Evolutionary conservation across 805 yeast genomes (phyloP), one percentile per base, ranked within the genome.

Genomic region (Yamadazyma takamatsuzukensis): DNA sequence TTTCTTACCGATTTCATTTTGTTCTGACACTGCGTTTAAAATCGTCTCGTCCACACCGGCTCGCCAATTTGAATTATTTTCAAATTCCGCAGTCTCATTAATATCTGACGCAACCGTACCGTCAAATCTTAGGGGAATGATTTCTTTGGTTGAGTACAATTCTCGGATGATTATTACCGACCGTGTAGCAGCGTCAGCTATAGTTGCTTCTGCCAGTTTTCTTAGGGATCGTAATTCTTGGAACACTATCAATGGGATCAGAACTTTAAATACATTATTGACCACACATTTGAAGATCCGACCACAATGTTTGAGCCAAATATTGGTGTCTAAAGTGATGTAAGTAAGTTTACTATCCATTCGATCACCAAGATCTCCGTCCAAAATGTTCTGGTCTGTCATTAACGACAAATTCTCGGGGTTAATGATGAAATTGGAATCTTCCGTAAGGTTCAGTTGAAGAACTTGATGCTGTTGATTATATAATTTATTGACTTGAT

Each of bases 221-320:
- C 90, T 60, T 40, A 83, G 58, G 5, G 85, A 78, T 45, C 90
- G 59, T 39, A 83, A 60, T 48, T 83, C 93, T 59, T 83, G 90
- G 50, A 83, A 83, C 5, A 83, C 86, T 13, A 84, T 79, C 37
- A 83, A 61, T 25, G 93, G 89, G 4, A 83, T 76, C 44, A 78
- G 73, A 15, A 79, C 61, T 40, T 70, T 75, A 39, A 83, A 68
- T 3, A 81, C 72, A 10, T 68, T 70, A 43, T 74, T 73, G 19
- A 80, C 67, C 9, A 81, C 72, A 45, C 85, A 76, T 51, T 83
- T 83, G 59, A 70, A 83, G 14, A 83, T 65, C 40, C 81, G 70
- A 2, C 90, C 94, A 53, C 88, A 82, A 48, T 82, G 89, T 47
- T 83, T 80, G 42, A 83, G 60, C 89, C 90, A 83, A 36, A 82